Evolutionary conservation across 805 yeast species (phyloP), one percentile per base, ranked within the genome.

Genomic region (Spathaspora hagerdaliae): DNA sequence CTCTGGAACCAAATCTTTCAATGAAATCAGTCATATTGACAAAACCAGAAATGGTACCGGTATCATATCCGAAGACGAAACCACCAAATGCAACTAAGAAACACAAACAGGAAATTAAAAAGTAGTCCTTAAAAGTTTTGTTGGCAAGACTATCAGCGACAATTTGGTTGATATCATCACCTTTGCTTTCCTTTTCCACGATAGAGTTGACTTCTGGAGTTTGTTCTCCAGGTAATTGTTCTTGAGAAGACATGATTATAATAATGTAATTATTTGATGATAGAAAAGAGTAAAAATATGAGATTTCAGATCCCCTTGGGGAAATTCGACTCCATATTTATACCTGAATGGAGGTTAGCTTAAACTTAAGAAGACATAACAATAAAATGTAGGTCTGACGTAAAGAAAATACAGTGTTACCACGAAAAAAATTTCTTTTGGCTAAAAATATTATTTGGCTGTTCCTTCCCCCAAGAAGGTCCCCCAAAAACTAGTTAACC

Each of bases 31-130:
- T 55, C 82, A 83, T 79, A 59, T 79, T 79, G 41, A 82, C 80
- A 56, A 83, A 80, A 53, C 88, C 88, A 36, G 86, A 81, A 63
- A 83, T 78, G 51, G 89, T 82, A 69, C 89, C 90, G 42, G 87
- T 84, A 69, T 83, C 90, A 76, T 83, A 83, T 49, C 90, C 90
- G 57, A 82, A 84, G 38, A 83, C 83, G 60, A 80, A 84, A 39
- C 90, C 91, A 68, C 88, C 89, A 51, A 84, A 84, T 31, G 88
- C 86, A 52, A 84, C 78, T 44, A 78, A 55, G n/a, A 73, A 54
- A 63, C 88, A 81, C 46, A 69, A 64, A 10, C 63, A 27, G 63
- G 66, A 42, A 57, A 68, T 64, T 19, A 62, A 52, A 7, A 61
- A 32, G 46, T 69, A 65, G 33, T 68, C 75, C 46, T 61, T 64